Conservation (phyloP, 352 stramenopile species). For the Phytophthora cryptogea region DNA sequence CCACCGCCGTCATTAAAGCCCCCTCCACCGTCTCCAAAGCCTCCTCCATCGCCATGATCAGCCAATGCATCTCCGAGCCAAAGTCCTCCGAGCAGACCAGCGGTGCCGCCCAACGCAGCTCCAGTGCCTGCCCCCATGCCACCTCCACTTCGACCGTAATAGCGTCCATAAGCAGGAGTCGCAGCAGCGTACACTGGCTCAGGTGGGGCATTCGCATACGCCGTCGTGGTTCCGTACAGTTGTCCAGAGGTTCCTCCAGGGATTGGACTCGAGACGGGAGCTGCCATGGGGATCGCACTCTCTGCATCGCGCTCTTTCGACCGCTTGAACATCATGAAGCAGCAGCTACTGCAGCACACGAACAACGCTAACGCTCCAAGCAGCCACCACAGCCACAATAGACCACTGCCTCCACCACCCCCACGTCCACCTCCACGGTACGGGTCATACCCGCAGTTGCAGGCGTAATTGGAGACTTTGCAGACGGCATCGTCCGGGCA, state of each 20-base stretch:
- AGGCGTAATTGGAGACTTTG: slow-evolving; percentile 55
- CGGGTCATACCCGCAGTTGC: slow-evolving; percentile 39
- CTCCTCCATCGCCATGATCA: slow-evolving; percentile 26
- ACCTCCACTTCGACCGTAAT: slow-evolving; percentile 24
- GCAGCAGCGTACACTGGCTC: slow-evolving; percentile 24
- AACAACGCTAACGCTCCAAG: slow-evolving; percentile 34
- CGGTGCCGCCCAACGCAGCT: slow-evolving; percentile 48
- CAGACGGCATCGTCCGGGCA: slow-evolving; percentile 48
- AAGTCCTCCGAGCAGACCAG: slow-evolving; percentile 51
- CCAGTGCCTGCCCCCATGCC: slow-evolving; percentile 55
- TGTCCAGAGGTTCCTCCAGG: slow-evolving; percentile 5
- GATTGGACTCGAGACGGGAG: slow-evolving; percentile 14
- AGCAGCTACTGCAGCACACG: slow-evolving; percentile 36
- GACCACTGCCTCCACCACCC: slow-evolving; percentile 11
- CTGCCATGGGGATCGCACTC: slow-evolving; percentile 23
- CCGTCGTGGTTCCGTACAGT: slow-evolving; percentile 11
- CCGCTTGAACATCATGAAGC: slow-evolving; percentile 26
- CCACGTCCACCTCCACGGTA: slow-evolving; percentile 9
- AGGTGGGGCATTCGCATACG: slow-evolving; percentile 17
- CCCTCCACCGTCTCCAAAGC: slow-evolving; percentile 15
- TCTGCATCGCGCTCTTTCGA: slow-evolving; percentile 3
- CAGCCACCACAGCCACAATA: slow-evolving; percentile 55
- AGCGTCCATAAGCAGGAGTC: slow-evolving; percentile 25
- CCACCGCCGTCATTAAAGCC: slow-evolving; percentile 32
- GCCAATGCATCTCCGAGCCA: slow-evolving; percentile 44